Conservation (phyloP, 495 filamentous ascomycete species). For the Aspergillus coremiiformis region DNA sequence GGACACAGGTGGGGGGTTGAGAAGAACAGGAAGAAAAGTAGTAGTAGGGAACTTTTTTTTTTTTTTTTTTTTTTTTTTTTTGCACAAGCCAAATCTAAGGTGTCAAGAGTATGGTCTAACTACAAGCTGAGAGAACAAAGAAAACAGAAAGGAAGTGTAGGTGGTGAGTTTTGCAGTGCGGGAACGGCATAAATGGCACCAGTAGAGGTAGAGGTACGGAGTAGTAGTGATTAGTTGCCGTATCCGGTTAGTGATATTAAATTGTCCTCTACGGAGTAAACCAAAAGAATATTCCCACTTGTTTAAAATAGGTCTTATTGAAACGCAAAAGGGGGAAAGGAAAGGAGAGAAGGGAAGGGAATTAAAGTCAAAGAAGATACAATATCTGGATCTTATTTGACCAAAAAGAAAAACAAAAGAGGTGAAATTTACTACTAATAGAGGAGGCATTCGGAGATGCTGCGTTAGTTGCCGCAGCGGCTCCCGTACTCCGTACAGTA, state of each 20-base stretch:
- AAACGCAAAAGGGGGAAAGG: no score
- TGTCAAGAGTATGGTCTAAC: background rate
- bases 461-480: slow-evolving; percentile 33
- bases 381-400: no score
- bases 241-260: slow-evolving; percentile 8
- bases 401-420: background rate
- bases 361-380: no score
- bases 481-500: slow-evolving; percentile 16
- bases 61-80: background rate
- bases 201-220: no score
- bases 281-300: no score
- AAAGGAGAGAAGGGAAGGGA: no score
- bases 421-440: background rate
- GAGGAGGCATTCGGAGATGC: slow-evolving; percentile 7
- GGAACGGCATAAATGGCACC: background rate
- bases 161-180: slow-evolving; percentile 1
- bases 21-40: background rate
- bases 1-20: slow-evolving; percentile 17
- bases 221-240: slow-evolving; percentile 2
- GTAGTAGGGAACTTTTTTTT: background rate
- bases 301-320: no score
- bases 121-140: background rate
- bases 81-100: background rate
- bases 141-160: background rate
- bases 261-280: background rate